Base-by-base conservation (phyloP, 441 rosid species). In the Codiaeum variegatum region DNA sequence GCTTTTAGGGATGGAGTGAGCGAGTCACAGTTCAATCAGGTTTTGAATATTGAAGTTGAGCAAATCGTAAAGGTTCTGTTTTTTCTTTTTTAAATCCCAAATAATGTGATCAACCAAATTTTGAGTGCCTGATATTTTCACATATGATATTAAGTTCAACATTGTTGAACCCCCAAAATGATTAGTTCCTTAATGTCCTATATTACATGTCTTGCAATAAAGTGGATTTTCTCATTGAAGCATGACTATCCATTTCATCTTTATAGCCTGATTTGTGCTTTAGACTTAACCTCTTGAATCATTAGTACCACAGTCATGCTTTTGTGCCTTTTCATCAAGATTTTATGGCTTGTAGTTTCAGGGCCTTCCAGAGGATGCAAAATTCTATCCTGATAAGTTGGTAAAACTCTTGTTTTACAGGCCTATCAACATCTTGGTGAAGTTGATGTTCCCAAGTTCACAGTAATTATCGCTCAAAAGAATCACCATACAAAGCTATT, bases 401-500 rank as follows among this genome's bases (percentile, higher is more conserved):
- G 31, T 61, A 68, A 42, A 51, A 28, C 40, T 60, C 36, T 68
- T 16, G 21, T 65, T 8, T 69, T 51, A 65, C 87, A 95, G 99
- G 94, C 98, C 8, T 92, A 90, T 77, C 87, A 86, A 78, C 83
- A 77, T 79, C 83, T 95, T 76, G 99, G 93, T 26, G 94, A 86
- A 83, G 61, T 67, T 29, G 86, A 81, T 52, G 59, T 85, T 79
- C 99, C 99, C n/a, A 90, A 90, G 76, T 92, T 95, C 80, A 91
- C 93, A 4, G 94, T 95, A 21, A 83, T 95, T 28, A 88, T 95
- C 74, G 93, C 91, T 28, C 97, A 95, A 73, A 93, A 95, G 85
- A 88, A 85, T 62, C 99, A 92, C 82, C 95, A 89, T 75, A 93
- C 97, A 18, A 95, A 88, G 83, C 76, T 95, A 76, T 93, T 95